A percentile compares a stretch with the other conserved stretches of the same genome.
Conservation (phyloP, 805 yeast species). For the Clavispora carvajalis region DNA sequence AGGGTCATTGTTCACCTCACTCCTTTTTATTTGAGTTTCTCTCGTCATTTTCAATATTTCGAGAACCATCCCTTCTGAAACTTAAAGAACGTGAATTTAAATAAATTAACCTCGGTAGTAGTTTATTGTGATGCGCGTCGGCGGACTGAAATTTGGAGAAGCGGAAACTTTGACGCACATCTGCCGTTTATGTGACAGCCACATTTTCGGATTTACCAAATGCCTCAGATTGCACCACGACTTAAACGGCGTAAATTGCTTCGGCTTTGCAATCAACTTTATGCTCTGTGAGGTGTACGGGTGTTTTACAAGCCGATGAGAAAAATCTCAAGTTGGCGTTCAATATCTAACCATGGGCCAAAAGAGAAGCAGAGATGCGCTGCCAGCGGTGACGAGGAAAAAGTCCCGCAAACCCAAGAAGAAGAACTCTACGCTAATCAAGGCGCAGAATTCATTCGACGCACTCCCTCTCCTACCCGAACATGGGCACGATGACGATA, state of each 20-base stretch:
- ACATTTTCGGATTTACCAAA: too few relatives aligned
- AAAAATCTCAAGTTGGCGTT: not conserved
- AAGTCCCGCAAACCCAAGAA: slow-evolving; percentile 1
- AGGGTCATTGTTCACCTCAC: too few relatives aligned
- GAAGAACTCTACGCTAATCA: not conserved
- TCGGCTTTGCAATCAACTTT: too few relatives aligned
- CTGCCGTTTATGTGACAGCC: not conserved
- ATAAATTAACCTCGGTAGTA: too few relatives aligned
- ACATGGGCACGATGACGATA: slow-evolving; percentile 21
- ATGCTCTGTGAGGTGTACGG: slow-evolving; percentile 2
- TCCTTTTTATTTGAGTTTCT: too few relatives aligned
- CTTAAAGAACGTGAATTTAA: too few relatives aligned
- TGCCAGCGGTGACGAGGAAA: slow-evolving; percentile 3
- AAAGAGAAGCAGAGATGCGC: slow-evolving; percentile 7
- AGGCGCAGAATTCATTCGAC: slow-evolving; percentile 1
- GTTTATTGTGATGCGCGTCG: not conserved
- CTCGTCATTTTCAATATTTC: too few relatives aligned
- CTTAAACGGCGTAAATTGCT: too few relatives aligned
- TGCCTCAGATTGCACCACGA: too few relatives aligned
- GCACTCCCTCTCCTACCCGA: slow-evolving; percentile 15
- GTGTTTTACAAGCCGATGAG: not conserved
- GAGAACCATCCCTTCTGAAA: too few relatives aligned
- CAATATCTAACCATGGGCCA: slow-evolving; percentile 5
- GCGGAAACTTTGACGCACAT: not conserved
- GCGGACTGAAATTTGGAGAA: not conserved